Evolutionary conservation across 2,329 filamentous ascomycete species (phyloP), one percentile per base, ranked within the genome.

Genomic region (Penicillium brevicompactum): DNA sequence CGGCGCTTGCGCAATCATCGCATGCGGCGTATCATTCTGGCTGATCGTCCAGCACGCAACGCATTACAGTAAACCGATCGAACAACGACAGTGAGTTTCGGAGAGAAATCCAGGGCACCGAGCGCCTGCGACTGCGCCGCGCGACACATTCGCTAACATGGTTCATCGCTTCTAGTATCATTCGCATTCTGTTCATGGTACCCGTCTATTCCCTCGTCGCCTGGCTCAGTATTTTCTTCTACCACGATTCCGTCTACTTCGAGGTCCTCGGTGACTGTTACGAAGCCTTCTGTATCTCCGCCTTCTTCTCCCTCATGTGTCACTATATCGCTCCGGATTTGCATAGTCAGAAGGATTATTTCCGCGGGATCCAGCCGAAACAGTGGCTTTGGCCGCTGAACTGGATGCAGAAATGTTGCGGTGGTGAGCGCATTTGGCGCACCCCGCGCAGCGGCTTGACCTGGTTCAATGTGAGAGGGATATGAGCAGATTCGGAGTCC

Each of bases 121-220:
- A 18, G 18, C 18, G 18, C 18, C 18, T 18, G 18, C 18, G 18
- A 18, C 18, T 18, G 27, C 37, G n/a, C 22, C 41, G 24, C 21
- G 30, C 37, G 11, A 30, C 30, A 21, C n/a, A 44, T 32, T 32
- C 30, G 82, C 85, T 61, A 82, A 82, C 63, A 81, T 80, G 21
- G 77, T 21, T 31, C 18, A 18, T 24, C 34, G 5, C 47, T 14
- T 44, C 38, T 78, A 89, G 86, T 69, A 91, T 94, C 68, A 92
- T 94, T 64, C 89, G 91, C 46, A 92, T 95, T 62, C 82, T 95
- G 18, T 87, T 92, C 72, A 92, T 94, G 89, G 84, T 94, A 49
- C 91, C 91, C 47, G 80, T 93, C 58, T 94, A 94, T 73, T 82
- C 87, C 50, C 78, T 86, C 41, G 86, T 91, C 21, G 87, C 88